Conservation (phyloP, 805 yeast genomes). For the Barnettozyma salicaria region DNA sequence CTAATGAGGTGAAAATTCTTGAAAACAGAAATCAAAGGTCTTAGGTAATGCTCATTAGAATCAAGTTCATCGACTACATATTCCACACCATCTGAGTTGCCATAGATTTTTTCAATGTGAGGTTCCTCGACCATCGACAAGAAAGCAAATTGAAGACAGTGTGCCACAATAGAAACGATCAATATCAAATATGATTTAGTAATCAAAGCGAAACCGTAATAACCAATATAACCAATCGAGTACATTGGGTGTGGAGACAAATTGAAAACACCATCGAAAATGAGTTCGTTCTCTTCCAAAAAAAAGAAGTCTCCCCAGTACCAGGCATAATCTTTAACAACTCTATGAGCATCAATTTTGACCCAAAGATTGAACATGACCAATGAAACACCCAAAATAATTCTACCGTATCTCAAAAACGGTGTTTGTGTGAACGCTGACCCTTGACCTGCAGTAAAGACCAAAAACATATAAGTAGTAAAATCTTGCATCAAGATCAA, state of each 20-base stretch:
- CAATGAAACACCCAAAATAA: conserved; percentile 52
- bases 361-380: conserved; percentile 79
- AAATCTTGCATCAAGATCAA: conserved; percentile 82
- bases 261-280: conserved; percentile 85
- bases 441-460: conserved; percentile 29
- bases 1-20: conserved; percentile 59
- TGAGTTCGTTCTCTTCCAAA: conserved; percentile 60
- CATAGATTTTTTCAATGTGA: conserved; percentile 77
- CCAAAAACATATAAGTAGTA: conserved; percentile 63
- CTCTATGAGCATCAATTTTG: conserved; percentile 80
- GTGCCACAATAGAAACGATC: conserved; percentile 66
- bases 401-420: conserved; percentile 42
- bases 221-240: conserved; percentile 82
- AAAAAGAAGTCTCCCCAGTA: conserved; percentile 94
- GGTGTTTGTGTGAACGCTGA: conserved; percentile 37
- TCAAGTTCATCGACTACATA: conserved; percentile 30
- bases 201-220: conserved; percentile 76
- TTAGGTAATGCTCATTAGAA: conserved; percentile 36
- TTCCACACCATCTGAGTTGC: conserved; percentile 33
- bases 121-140: conserved; percentile 76
- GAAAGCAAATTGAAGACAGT: conserved; percentile 69
- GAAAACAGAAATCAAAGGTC: conserved; percentile 52
- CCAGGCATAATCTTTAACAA: conserved; percentile 89
- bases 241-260: conserved; percentile 93
- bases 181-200: conserved; percentile 68